Conservation (phyloP, 2,329 filamentous ascomycete genomes). For the Fusarium chlamydosporum region DNA sequence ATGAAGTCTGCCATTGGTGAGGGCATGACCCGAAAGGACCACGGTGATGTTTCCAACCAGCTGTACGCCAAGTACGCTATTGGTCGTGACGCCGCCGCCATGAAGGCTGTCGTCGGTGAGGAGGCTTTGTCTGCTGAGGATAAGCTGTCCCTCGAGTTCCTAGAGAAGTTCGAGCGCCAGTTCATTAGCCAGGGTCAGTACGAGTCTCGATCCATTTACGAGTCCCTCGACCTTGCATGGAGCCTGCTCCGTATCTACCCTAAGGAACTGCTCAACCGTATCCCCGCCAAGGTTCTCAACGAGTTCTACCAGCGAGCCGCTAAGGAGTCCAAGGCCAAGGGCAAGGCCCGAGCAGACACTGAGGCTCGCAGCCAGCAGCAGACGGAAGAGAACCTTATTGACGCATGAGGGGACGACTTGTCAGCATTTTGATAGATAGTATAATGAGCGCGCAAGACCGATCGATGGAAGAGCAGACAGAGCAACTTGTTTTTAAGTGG, state of each 20-base stretch:
- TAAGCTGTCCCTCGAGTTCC: slow-evolving; percentile 96
- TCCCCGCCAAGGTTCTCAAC: slow-evolving; percentile 84
- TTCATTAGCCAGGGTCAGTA: slow-evolving; percentile 95
- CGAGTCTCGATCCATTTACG: slow-evolving; percentile 90
- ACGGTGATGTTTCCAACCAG: slow-evolving; percentile 99
- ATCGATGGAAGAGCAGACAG: slow-evolving; percentile 43
- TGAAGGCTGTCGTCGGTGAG: slow-evolving; percentile 99
- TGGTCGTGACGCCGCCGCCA: slow-evolving; percentile 95
- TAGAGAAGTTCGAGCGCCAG: slow-evolving; percentile 97
- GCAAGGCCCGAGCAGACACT: slow-evolving; percentile 65
- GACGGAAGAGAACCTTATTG: slow-evolving; percentile 72
- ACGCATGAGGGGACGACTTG: slow-evolving; percentile 60
- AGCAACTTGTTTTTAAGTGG: slow-evolving; percentile 45
- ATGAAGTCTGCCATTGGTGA: slow-evolving; percentile 99
- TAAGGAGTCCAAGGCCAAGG: slow-evolving; percentile 74
- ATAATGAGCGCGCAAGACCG: slow-evolving; percentile 48
- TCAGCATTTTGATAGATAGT: slow-evolving; percentile 48
- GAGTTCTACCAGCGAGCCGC: slow-evolving; percentile 83
- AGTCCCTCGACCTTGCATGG: slow-evolving; percentile 97
- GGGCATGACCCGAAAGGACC: slow-evolving; percentile 95
- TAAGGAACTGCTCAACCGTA: slow-evolving; percentile 97
- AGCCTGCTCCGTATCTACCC: slow-evolving; percentile 96
- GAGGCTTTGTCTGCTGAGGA: slow-evolving; percentile 96
- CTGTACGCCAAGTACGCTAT: slow-evolving; percentile 99
- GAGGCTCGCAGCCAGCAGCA: slow-evolving; percentile 58